Conservation (phyloP, 495 filamentous ascomycete species). For the Aspergillus carlsbadensis region DNA sequence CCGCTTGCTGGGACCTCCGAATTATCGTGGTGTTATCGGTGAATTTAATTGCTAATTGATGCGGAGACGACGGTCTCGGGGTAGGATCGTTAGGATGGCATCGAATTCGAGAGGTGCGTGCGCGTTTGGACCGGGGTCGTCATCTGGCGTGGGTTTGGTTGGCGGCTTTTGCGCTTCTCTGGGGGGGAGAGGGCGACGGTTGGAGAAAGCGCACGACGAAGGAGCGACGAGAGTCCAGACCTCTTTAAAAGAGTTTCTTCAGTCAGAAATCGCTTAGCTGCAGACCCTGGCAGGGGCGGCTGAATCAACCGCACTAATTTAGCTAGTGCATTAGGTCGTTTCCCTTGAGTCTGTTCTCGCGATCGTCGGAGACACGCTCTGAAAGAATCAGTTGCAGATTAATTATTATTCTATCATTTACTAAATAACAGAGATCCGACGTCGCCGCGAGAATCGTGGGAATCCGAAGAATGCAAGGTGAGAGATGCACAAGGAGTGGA, state of each 20-base stretch:
- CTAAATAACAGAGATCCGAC: constrained; percentile 12
- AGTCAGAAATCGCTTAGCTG: constrained; percentile 9
- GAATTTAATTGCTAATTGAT: not conserved
- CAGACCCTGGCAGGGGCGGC: not conserved
- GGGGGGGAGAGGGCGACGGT: no score
- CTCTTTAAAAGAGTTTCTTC: not conserved
- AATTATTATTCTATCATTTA: constrained; percentile 7
- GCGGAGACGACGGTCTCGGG: no score
- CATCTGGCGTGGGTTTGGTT: no score
- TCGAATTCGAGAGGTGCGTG: no score
- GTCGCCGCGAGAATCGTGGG: constrained; percentile 8
- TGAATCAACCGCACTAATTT: constrained; percentile 1
- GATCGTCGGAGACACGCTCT: no score
- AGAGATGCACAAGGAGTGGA: constrained; percentile 1
- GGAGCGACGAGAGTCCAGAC: not conserved
- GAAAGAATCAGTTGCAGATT: not conserved
- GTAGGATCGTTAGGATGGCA: no score
- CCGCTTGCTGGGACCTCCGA: no score
- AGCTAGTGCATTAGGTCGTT: not conserved
- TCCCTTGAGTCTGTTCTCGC: not conserved
- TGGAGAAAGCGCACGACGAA: not conserved
- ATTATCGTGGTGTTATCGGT: not conserved
- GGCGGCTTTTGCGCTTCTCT: no score
- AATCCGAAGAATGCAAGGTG: constrained; percentile 12
- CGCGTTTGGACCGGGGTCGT: no score